These are phyloP conservation scores for Aquilaria yunnanensis DNA, from an alignment of 345 rosid species.

Conservation along the genomic window DNA sequence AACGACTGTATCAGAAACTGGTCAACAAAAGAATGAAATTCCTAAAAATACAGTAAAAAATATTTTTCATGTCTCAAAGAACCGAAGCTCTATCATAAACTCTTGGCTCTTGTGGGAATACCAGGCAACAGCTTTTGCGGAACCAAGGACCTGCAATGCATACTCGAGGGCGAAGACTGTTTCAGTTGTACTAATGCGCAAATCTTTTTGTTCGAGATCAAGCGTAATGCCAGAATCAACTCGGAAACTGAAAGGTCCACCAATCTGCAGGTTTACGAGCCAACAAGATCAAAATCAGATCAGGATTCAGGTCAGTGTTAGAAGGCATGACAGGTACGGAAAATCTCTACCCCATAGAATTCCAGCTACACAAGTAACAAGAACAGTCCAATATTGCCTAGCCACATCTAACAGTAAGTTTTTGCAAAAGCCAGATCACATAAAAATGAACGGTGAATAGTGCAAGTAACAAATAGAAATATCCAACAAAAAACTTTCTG, in stretches of 20 bases:
- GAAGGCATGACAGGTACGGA: neutral
- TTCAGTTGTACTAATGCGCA: constrained; percentile 36
- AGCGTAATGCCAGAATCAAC: constrained; percentile 60
- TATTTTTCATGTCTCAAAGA: constrained; percentile 48
- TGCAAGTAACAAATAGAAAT: no score
- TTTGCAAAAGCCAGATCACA: no score
- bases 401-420: no score
- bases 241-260: constrained; percentile 86
- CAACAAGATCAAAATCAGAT: no score
- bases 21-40: neutral
- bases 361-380: no score
- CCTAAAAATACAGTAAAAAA: neutral
- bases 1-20: neutral
- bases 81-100: constrained; percentile 84
- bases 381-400: no score
- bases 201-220: constrained; percentile 44
- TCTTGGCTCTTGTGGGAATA: constrained; percentile 76
- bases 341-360: neutral
- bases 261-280: constrained; percentile 43
- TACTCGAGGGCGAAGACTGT: constrained; percentile 77
- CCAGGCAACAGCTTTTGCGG: constrained; percentile 95
- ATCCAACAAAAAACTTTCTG: no score
- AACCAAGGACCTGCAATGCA: constrained; percentile 81
- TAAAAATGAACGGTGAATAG: no score
- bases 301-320: neutral